Base-by-base conservation (phyloP, 352 stramenopile genomes). In the Phytophthora parvispora region DNA sequence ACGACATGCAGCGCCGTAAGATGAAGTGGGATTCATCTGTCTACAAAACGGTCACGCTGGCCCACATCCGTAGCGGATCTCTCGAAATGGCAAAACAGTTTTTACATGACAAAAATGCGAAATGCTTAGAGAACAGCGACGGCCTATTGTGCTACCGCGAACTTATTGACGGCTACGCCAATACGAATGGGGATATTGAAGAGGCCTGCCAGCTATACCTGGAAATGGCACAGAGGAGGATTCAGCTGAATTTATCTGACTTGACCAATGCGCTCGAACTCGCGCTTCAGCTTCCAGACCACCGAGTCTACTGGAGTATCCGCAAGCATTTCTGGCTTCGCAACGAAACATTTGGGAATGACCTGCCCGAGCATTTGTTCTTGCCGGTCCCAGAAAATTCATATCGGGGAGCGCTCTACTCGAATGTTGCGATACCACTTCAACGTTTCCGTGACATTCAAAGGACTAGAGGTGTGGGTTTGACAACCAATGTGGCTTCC, bases 261-360 rank as follows among this genome's bases (percentile, higher is more conserved):
- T 91, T 82, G 84, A 55, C 62, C 32, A 81, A 74, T 20, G 77
- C 81, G 31, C 72, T 93, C 2, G 69, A 66, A 10, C 59, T 72
- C 31, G 63, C 85, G 18, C 55, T 90, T 45, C 47, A 77, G 38
- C 69, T 90, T 48, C 67, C 67, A 20, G 83, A 91, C 65, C 74
- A 68, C 50, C 60, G 75, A 34, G 47, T 80, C 13, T 93, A 92
- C 64, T 92, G 80, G 80, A 78, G 83, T 49, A 87, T 92, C 58
- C 81, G 82, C 27, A 63, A 32, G n/a, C 28, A 53, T n/a, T n/a
- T n/a, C n/a, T n/a, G n/a, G n/a, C n/a, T n/a, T n/a, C n/a, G n/a
- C n/a, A n/a, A n/a, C n/a, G n/a, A n/a, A n/a, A n/a, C n/a, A n/a
- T n/a, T n/a, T n/a, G n/a, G n/a, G n/a, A n/a, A n/a, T n/a, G n/a